A percentile compares a stretch with the other conserved stretches of the same genome.
phyloP scores from a whole-genome alignment of 805 yeast species.

The Osmozyma mogii region DNA sequence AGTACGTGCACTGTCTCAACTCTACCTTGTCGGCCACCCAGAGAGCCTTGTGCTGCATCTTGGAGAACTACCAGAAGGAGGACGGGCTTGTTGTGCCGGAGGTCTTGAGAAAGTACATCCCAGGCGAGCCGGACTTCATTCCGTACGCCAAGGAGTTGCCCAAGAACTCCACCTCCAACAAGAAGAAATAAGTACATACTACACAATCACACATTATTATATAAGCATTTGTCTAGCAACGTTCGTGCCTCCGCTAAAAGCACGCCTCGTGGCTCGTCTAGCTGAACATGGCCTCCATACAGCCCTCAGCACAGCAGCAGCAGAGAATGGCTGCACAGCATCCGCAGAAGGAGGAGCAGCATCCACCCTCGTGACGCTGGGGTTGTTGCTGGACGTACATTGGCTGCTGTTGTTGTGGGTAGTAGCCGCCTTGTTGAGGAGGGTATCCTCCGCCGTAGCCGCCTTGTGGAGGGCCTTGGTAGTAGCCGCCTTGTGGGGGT shows the following conservation, averaged over 20 bases:
- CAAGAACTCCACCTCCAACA: constrained; percentile 83
- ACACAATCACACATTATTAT: neutral
- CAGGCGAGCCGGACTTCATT: constrained; percentile 96
- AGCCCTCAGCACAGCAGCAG: constrained; percentile 16
- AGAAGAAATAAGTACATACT: constrained; percentile 31
- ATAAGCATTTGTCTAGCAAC: neutral
- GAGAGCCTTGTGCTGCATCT: constrained; percentile 94
- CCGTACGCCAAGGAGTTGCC: constrained; percentile 89
- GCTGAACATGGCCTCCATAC: constrained; percentile 8
- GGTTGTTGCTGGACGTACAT: constrained; percentile 24
- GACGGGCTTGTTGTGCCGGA: constrained; percentile 92
- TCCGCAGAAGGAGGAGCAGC: constrained; percentile 16
- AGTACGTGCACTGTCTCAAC: constrained; percentile 96
- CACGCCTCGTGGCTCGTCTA: neutral
- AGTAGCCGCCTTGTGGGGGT: constrained; percentile 18
- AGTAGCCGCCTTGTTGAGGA: constrained; percentile 17
- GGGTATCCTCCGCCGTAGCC: neutral
- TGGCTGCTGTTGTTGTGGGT: constrained; percentile 26
- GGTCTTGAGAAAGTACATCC: constrained; percentile 91
- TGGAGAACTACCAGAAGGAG: constrained; percentile 97
- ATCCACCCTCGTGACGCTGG: constrained; percentile 17
- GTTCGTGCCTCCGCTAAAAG: neutral
- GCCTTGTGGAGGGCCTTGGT: constrained; percentile 17
- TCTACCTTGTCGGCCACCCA: constrained; percentile 96
- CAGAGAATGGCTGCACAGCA: constrained; percentile 15